phyloP scores from a whole-genome alignment of 192 early-diverging fungal species.

The Coemansia sp. region DNA sequence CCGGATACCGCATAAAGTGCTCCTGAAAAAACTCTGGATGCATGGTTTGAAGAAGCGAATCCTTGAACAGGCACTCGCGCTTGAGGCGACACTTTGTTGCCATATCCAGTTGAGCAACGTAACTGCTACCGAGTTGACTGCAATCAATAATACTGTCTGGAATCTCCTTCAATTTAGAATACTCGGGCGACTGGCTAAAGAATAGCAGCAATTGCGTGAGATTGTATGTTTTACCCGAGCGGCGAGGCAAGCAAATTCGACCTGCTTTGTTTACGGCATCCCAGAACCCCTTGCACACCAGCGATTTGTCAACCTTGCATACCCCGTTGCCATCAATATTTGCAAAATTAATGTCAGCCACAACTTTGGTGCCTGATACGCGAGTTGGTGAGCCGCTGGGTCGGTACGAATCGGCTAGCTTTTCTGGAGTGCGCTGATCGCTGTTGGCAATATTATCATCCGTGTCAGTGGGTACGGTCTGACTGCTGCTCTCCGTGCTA shows the following conservation, averaged over 20 bases:
- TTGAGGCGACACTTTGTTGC: conserved; percentile 27
- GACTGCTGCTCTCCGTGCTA: neutral
- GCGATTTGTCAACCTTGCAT: conserved; percentile 48
- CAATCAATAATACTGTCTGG: conserved; percentile 12
- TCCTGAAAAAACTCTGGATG: conserved; percentile 25
- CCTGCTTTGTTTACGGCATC: conserved; percentile 23
- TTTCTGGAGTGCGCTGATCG: conserved; percentile 7
- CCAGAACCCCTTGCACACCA: conserved; percentile 49
- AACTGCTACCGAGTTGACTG: neutral
- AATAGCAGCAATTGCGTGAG: conserved; percentile 44
- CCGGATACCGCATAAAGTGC: conserved; percentile 48
- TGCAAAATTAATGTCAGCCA: conserved; percentile 8
- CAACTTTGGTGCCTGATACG: conserved; percentile 34
- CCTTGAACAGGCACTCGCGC: conserved; percentile 28
- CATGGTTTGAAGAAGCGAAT: conserved; percentile 26
- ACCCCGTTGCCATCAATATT: conserved; percentile 38
- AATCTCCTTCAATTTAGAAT: conserved; percentile 28
- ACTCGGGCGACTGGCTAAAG: conserved; percentile 30
- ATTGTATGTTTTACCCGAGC: conserved; percentile 49
- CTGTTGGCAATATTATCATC: neutral
- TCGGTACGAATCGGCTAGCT: conserved; percentile 22
- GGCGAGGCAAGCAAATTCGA: conserved; percentile 36
- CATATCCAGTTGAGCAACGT: conserved; percentile 14
- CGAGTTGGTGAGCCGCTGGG: conserved; percentile 42
- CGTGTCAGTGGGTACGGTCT: neutral